Evolutionary conservation across 2,329 filamentous ascomycete species (phyloP).

Genomic region (Nemania sp.): DNA sequence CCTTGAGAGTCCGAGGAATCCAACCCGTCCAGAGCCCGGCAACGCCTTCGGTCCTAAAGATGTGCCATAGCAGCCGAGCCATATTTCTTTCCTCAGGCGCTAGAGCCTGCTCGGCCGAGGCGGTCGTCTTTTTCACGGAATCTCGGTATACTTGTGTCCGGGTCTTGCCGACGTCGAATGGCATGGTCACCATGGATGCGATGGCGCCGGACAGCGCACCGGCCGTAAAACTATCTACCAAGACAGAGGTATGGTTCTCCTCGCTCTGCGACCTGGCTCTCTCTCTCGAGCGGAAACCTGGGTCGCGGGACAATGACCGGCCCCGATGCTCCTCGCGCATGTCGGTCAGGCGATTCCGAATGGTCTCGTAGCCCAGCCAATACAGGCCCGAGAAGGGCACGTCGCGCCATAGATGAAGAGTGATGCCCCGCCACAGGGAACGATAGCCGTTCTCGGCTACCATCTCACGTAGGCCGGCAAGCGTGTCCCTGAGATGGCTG

Average conservation of each 20-base stretch:
- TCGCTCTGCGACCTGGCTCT: conserved; percentile 62
- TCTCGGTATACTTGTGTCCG: conserved; percentile 83
- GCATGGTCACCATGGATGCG: conserved; percentile 86
- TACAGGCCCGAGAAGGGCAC: conserved; percentile 97
- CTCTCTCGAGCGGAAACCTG: conserved; percentile 44
- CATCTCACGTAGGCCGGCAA: conserved; percentile 77
- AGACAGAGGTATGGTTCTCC: conserved; percentile 75
- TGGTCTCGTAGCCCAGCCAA: conserved; percentile 95
- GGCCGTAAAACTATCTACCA: conserved; percentile 86
- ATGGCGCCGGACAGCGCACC: conserved; percentile 82
- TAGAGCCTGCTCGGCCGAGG: conserved; percentile 33
- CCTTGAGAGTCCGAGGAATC: conserved; percentile 89
- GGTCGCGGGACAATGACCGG: conserved; percentile 44
- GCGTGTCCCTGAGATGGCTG: conserved; percentile 77
- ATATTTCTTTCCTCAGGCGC: conserved; percentile 78
- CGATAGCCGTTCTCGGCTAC: conserved; percentile 74
- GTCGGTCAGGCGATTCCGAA: conserved; percentile 72
- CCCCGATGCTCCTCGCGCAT: conserved; percentile 59
- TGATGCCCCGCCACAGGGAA: conserved; percentile 87
- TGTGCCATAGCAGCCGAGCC: conserved; percentile 83
- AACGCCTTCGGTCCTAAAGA: conserved; percentile 82
- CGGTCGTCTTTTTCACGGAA: conserved; percentile 38
- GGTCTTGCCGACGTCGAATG: conserved; percentile 97
- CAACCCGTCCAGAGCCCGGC: conserved; percentile 86
- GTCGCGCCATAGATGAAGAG: conserved; percentile 91